Percentiles rank a stretch among this genome's conserved stretches.
phyloP scores from a whole-genome alignment of 179 eudicot species.

The Patellifolia procumbens region DNA sequence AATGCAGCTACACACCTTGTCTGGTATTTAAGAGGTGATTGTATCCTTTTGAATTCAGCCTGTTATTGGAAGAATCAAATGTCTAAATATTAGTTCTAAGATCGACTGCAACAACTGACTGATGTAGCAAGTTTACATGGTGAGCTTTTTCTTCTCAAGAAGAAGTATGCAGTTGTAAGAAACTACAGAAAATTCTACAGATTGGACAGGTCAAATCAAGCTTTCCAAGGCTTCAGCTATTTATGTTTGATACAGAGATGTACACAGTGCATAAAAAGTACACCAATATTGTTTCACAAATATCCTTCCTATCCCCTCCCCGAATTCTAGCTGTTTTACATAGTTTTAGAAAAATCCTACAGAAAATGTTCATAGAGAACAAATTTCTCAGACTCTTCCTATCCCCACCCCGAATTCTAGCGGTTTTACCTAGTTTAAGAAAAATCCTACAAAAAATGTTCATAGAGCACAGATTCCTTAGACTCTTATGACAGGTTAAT shows the following conservation, averaged over 20 bases:
- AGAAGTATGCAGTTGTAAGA: not conserved
- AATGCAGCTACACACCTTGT: constrained; percentile 94
- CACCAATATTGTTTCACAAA: not conserved
- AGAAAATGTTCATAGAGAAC: not conserved
- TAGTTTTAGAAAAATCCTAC: not conserved
- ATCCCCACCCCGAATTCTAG: too few species aligned
- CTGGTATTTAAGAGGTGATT: constrained; percentile 87
- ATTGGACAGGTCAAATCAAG: not conserved
- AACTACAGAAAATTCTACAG: not conserved
- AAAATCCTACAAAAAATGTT: too few species aligned
- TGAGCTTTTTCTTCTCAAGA: constrained; percentile 1
- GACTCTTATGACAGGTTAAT: not conserved
- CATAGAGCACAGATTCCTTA: too few species aligned
- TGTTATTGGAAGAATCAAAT: constrained; percentile 26
- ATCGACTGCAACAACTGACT: not conserved
- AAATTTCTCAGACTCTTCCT: too few species aligned
- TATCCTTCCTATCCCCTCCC: not conserved
- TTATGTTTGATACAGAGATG: not conserved
- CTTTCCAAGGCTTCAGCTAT: not conserved
- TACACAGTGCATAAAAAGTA: too few species aligned
- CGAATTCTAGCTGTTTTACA: not conserved
- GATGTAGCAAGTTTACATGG: not conserved
- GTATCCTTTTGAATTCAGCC: constrained; percentile 80
- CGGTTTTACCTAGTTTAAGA: too few species aligned
- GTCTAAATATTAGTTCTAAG: not conserved